Evolutionary conservation across 2,329 filamentous ascomycete species (phyloP), one percentile per base, ranked within the genome.

Genomic region (Microcyclospora tardicrescens): DNA sequence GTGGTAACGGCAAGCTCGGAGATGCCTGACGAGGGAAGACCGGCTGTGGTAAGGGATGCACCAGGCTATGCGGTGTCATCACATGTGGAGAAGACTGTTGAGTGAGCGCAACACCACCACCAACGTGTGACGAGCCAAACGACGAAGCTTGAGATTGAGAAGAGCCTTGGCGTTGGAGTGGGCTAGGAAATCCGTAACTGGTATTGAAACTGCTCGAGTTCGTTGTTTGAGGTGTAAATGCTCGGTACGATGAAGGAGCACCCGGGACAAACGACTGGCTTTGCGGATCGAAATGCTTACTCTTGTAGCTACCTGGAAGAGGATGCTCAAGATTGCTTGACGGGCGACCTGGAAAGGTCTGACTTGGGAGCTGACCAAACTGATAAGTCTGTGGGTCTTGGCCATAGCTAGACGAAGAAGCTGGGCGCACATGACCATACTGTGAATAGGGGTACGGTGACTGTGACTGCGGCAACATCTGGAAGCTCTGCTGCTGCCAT

Each of bases 251-350:
- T 34, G 15, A 45, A 43, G 24, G 43, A 27, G 74, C 67, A 37
- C 69, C 71, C 2, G 89, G 89, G 16, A 94, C 75, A 60, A 96
- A 95, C 0, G 87, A 83, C 55, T 93, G 84, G 12, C 84, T 95
- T 63, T 93, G 87, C 1, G 87, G 89, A 56, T 95, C 95, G 65
- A 96, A 95, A 10, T 81, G 77, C 51, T 85, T 84, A 41, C 86
- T 73, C 55, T 82, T 84, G 56, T 76, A 93, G 61, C 81, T 91
- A 28, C 84, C 84, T 11, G 85, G 84, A 40, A 93, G 77, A 5
- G 84, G 83, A 57, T 94, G 84, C 55, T 86, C 81, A 41, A 73
- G 75, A 59, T 81, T 77, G 12, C 74, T 81, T 48, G 82, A 75
- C 42, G 73, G 75, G 58, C 78, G 75, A 51, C 82, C 82, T 44